Percentiles rank a stretch among this genome's conserved stretches.
Conservation (phyloP, 2,329 filamentous ascomycete species). For the Furcasterigmium furcatum region DNA sequence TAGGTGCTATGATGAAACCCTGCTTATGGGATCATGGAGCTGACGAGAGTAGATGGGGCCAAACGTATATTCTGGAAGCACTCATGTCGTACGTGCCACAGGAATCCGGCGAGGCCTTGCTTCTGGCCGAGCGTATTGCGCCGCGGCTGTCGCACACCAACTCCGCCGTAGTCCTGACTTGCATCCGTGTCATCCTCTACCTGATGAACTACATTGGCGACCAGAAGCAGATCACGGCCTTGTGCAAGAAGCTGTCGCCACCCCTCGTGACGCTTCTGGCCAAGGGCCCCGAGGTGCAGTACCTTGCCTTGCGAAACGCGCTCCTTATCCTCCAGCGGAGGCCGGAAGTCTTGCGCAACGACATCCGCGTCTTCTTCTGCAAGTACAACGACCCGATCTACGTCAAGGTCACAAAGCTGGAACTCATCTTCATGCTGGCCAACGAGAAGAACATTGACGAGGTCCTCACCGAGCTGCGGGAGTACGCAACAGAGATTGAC, state of each 20-base stretch:
- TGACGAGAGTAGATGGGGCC: constrained; percentile 72
- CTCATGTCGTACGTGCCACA: constrained; percentile 97
- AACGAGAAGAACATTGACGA: constrained; percentile 94
- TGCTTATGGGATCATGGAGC: constrained; percentile 7
- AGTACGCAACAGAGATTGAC: constrained; percentile 98
- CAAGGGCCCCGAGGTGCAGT: constrained; percentile 98
- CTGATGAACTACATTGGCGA: constrained; percentile 98
- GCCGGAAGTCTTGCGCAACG: constrained; percentile 90
- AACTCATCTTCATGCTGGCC: constrained; percentile 98
- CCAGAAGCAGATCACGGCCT: constrained; percentile 78
- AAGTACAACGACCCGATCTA: constrained; percentile 99
- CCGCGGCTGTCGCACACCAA: constrained; percentile 97
- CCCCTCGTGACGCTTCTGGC: constrained; percentile 91
- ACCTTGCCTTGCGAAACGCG: constrained; percentile 89
- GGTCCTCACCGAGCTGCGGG: constrained; percentile 87
- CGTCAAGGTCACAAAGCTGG: constrained; percentile 97
- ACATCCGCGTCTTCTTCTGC: constrained; percentile 98
- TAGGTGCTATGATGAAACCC: constrained; percentile 42
- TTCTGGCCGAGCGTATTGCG: constrained; percentile 89
- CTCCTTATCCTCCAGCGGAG: constrained; percentile 88
- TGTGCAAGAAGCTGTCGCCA: constrained; percentile 92
- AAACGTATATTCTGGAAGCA: constrained; percentile 96
- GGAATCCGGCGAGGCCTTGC: constrained; percentile 79
- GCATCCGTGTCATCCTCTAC: constrained; percentile 93
- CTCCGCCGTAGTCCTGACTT: constrained; percentile 92